Conservation (phyloP, 2,329 filamentous ascomycete genomes). For the Colletotrichum nymphaeae region DNA sequence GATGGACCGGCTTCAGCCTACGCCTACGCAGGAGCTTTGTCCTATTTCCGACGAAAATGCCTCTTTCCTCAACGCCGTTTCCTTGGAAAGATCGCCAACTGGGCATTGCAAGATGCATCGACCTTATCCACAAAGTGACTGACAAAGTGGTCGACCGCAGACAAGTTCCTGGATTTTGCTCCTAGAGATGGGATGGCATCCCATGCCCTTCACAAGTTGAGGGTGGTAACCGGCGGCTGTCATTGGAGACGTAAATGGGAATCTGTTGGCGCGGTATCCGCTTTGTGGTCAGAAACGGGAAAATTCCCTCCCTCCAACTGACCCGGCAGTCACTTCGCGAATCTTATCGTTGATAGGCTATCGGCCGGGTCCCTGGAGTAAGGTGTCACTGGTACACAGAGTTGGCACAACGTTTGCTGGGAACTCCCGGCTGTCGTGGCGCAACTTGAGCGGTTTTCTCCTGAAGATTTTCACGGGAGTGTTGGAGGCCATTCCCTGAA, state of each 20-base stretch:
- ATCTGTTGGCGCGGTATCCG: constrained; percentile 23
- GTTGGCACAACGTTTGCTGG: neutral
- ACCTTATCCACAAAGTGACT: neutral
- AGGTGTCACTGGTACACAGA: neutral
- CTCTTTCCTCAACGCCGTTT: constrained; percentile 25
- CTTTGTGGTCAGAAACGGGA: constrained; percentile 9
- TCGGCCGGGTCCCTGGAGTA: neutral
- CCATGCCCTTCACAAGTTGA: neutral
- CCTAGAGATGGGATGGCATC: constrained; percentile 27
- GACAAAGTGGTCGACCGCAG: neutral
- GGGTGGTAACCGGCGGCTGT: constrained; percentile 10
- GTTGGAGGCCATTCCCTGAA: constrained; percentile 8
- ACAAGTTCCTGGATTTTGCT: constrained; percentile 7
- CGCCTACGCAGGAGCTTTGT: neutral
- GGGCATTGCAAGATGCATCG: neutral
- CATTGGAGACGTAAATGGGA: constrained; percentile 12
- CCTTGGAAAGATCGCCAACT: constrained; percentile 25
- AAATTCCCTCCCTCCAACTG: constrained; percentile 10
- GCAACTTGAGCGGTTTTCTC: constrained; percentile 24
- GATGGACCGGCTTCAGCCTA: neutral
- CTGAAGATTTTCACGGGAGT: constrained; percentile 24
- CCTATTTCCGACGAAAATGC: constrained; percentile 13
- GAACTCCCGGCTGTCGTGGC: constrained; percentile 13
- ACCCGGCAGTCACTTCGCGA: constrained; percentile 11
- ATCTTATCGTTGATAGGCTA: constrained; percentile 19